These are phyloP conservation scores for Coemansia guatemalensis DNA, from an alignment of 192 early-diverging fungal species.

Conservation along the genomic window DNA sequence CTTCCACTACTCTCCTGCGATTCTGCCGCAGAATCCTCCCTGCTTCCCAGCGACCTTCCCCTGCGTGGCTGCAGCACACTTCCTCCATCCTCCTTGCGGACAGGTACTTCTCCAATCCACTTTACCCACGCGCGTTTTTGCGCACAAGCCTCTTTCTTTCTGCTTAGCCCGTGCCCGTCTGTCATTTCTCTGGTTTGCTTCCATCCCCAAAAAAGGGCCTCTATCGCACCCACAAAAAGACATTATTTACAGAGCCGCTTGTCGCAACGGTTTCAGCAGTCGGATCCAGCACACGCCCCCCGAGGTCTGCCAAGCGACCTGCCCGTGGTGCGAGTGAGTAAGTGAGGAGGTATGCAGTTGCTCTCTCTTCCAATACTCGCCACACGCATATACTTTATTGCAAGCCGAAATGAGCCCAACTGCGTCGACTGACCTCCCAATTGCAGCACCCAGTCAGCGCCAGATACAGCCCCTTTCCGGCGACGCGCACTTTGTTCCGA, in stretches of 20 bases:
- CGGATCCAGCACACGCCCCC: not conserved
- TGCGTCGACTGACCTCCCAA: not conserved
- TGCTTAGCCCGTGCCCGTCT: not conserved
- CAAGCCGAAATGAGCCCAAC: conserved; percentile 1
- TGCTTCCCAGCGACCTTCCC: not conserved
- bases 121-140: not conserved
- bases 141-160: not conserved
- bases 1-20: not conserved
- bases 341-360: not conserved
- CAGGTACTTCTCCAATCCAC: not conserved
- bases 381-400: not conserved
- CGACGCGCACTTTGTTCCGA: not conserved
- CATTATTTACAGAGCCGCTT: not conserved
- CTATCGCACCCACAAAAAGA: not conserved
- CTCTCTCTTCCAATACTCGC: not conserved
- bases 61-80: not conserved
- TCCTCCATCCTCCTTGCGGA: not conserved
- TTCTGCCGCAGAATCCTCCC: not conserved
- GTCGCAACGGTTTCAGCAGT: not conserved
- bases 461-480: not conserved
- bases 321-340: not conserved
- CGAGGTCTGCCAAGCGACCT: not conserved
- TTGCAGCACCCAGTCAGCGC: not conserved
- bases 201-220: not conserved
- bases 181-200: not conserved